Base-by-base conservation (phyloP, 331 rosid genomes). In the Quercus tomentella region DNA sequence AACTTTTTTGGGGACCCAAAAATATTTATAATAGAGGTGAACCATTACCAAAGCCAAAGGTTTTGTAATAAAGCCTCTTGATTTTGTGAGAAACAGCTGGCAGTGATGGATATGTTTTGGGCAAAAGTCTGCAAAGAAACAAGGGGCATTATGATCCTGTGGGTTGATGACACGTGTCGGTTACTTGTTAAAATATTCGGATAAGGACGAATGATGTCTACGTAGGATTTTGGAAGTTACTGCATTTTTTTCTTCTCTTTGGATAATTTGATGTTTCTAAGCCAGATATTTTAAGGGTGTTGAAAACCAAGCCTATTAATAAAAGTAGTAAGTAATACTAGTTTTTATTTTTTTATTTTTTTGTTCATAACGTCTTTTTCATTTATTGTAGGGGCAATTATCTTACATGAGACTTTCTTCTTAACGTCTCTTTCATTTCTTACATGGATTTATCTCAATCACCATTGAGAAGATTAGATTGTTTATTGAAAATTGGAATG, bases 51-150 rank as follows among this genome's bases (percentile, higher is more conserved):
- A 37, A 51, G 51, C 49, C 63, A 54, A 10, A 22, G 76, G 78
- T 26, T 37, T 54, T 55, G 23, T 28, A 55, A 74, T 74, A 15
- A 75, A 3, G 54, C 54, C 54, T 49, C 15, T 49, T 1, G 54
- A 49, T 35, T 43, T 12, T 26, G 75, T 43, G 80, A 49, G 74
- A 82, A 85, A 85, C 91, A 23, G 56, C 79, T 78, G 85, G 87
- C 87, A 45, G 9, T 0, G 30, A 17, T 2, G 82, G 57, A 73
- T 35, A 55, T 41, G 16, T 51, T 45, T 45, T 62, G 5, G 16
- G 25, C 30, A 45, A 55, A 31, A 23, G 25, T 58, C 45, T 22
- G 18, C 1, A 17, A 25, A 1, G 41, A 77, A 68, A 77, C 69
- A 0, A 25, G 76, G 60, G 73, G 71, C 81, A 1, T 26, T 3